Percentiles rank a stretch among this genome's conserved stretches.
Evolutionary conservation across 768 basidiomycete species (phyloP).

Genomic region (Calocera viscosa): DNA sequence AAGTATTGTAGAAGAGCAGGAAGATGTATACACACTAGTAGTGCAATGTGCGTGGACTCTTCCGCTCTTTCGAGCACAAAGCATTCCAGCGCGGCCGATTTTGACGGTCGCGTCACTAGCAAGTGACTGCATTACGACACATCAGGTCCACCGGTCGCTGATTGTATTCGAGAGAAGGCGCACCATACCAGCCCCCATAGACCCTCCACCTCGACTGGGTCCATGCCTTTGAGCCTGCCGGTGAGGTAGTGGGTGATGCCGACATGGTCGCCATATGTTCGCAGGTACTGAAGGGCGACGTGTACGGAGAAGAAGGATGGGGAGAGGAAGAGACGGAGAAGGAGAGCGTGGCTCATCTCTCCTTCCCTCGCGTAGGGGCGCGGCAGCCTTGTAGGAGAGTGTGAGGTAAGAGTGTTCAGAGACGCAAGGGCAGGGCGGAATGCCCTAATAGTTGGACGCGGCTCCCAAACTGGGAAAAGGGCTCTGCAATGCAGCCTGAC

Average conservation of each 20-base stretch:
- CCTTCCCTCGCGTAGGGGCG: not conserved
- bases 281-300: conserved; percentile 81
- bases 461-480: not conserved
- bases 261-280: conserved; percentile 70
- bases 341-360: conserved; percentile 44
- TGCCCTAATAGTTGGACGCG: no score
- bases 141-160: conserved; percentile 18
- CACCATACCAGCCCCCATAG: conserved; percentile 87
- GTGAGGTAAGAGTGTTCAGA: not conserved
- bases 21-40: conserved; percentile 57
- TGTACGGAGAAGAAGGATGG: conserved; percentile 88
- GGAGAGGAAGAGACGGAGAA: conserved; percentile 83
- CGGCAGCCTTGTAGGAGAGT: not conserved
- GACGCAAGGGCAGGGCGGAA: no score
- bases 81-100: conserved; percentile 83
- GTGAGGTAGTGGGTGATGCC: conserved; percentile 84
- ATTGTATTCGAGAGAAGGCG: conserved; percentile 15
- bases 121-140: conserved; percentile 54
- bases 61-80: conserved; percentile 84
- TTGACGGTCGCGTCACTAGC: conserved; percentile 81
- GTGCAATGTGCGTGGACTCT: conserved; percentile 86
- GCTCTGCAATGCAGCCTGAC: not conserved
- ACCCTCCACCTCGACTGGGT: conserved; percentile 59
- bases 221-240: conserved; percentile 52
- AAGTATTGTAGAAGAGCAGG: conserved; percentile 16